Conservation (phyloP, 78 protist species). For the Bigelowiella natans region DNA sequence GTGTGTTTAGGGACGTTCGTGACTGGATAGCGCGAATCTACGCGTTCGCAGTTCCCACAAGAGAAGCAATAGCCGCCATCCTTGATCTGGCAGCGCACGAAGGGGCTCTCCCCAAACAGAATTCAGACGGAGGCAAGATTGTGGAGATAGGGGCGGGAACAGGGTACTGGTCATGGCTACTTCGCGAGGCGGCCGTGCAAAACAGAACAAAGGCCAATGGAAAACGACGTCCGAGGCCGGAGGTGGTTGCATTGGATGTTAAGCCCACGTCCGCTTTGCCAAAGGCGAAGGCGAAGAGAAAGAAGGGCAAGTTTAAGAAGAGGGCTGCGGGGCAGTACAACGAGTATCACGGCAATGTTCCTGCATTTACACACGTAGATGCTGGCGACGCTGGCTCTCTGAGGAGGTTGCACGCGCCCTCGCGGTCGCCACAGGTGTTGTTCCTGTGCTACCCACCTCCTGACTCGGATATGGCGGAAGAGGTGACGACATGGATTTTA, state of each 20-base stretch:
- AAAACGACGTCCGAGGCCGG: not conserved
- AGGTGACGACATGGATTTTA: not conserved
- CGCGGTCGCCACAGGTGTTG: no score
- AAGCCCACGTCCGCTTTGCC: no score
- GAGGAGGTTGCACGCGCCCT: no score
- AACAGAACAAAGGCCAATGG: not conserved
- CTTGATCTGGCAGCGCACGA: no score
- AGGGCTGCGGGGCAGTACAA: no score
- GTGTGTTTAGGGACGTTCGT: no score
- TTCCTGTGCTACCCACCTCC: not conserved
- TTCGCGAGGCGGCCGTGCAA: not conserved
- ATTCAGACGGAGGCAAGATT: no score
- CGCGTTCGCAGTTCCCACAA: not conserved
- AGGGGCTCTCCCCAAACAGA: no score
- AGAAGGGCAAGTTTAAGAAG: no score
- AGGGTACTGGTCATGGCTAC: not conserved
- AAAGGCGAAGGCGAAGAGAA: no score
- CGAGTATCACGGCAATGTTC: not conserved
- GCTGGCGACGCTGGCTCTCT: no score
- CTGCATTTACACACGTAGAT: not conserved
- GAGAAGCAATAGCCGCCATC: not conserved
- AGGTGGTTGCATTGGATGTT: no score
- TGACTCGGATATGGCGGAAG: not conserved
- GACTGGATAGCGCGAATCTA: not conserved
- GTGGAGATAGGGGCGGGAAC: not conserved